Evolutionary conservation across 495 filamentous ascomycete genomes (phyloP).

Genomic region (Penicillium pancosmium): DNA sequence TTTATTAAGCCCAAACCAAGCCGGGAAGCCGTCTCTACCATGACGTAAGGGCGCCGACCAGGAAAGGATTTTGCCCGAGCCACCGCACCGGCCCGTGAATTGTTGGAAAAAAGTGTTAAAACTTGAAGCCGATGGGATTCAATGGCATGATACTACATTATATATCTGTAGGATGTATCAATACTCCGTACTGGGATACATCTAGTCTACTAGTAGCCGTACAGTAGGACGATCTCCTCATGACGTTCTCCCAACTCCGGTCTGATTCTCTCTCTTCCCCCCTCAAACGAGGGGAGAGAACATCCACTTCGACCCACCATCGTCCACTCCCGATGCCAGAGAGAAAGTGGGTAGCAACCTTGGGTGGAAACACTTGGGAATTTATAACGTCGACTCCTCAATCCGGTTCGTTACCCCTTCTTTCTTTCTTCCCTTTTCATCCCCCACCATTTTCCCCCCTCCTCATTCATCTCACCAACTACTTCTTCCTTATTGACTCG

Average conservation of each 20-base stretch:
- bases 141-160: no score
- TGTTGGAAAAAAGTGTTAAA: no score
- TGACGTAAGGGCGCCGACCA: slow-evolving; percentile 31
- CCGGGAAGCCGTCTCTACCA: slow-evolving; percentile 29
- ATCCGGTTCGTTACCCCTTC: slow-evolving; percentile 14
- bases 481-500: not conserved
- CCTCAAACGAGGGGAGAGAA: slow-evolving; percentile 31
- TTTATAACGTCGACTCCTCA: slow-evolving; percentile 42
- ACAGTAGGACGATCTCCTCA: slow-evolving; percentile 6
- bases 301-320: slow-evolving; percentile 45
- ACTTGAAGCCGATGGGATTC: no score
- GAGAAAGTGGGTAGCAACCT: slow-evolving; percentile 40
- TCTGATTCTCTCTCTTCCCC: not conserved
- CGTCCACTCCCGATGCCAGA: slow-evolving; percentile 35
- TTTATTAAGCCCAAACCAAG: slow-evolving; percentile 1
- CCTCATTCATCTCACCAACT: not conserved
- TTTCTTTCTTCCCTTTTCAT: slow-evolving; percentile 5
- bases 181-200: no score
- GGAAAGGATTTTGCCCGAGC: slow-evolving; percentile 16
- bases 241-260: slow-evolving; percentile 19
- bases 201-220: no score
- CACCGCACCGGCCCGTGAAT: slow-evolving; percentile 21
- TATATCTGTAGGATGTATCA: no score
- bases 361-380: slow-evolving; percentile 33
- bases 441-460: slow-evolving; percentile 11